Base-by-base conservation (phyloP, 2,329 filamentous ascomycete genomes). In the Rhynchosporium secalis region DNA sequence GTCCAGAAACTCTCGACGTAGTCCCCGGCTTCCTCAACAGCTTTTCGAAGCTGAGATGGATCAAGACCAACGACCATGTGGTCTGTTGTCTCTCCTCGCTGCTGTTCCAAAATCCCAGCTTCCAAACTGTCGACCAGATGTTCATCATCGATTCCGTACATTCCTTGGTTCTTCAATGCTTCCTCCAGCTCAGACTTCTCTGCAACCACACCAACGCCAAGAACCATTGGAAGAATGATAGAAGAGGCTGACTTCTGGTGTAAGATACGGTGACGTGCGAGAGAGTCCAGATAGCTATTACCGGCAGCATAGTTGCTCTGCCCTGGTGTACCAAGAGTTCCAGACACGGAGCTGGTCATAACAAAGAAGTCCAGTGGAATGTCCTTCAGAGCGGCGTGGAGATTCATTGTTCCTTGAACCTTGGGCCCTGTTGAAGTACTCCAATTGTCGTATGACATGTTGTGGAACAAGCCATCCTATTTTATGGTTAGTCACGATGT, bases 321-420 rank as follows among this genome's bases (percentile, higher is more conserved):
- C 0, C 72, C 72, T 0, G 63, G 67, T 12, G 72, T 74, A 0
- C 77, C 77, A 1, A 73, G 20, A 0, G 77, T 66, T 1, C 71
- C 70, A 36, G 69, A 66, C 26, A 75, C 57, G 0, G 76, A 78
- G 0, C 76, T 77, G 7, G 78, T 65, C 31, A 75, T 61, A n/a
- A 80, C 64, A 66, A 79, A 79, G 64, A 79, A 80, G 48, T 78
- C 77, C 15, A 78, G 69, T 0, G 60, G 43, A 5, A 72, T 51
- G 28, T 58, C 33, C 56, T 3, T 67, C 56, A 78, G 75, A 2
- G 74, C 12, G 3, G 71, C 65, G 48, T 78, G 70, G 0, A 78
- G 66, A 43, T 74, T 68, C 3, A 60, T 58, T 1, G 66, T 68
- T 3, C 76, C 76, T 0, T 71, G 62, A 0, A 78, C 70, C 67